A percentile compares a stretch with the other conserved stretches of the same genome.
phyloP scores from a whole-genome alignment of 2,329 filamentous ascomycete species.

The Trichoderma lentiforme region DNA sequence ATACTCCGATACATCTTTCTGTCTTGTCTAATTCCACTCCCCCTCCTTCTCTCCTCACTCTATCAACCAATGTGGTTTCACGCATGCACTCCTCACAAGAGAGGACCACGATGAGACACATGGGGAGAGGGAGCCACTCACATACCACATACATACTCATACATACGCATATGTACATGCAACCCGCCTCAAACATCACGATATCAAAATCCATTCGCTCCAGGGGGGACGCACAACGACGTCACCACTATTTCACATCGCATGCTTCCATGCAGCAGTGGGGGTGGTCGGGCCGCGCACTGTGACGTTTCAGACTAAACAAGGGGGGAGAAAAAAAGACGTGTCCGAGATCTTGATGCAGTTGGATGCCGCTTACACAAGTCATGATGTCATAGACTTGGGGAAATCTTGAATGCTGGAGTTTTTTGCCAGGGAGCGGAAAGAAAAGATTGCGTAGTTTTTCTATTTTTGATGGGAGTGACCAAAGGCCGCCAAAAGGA shows the following conservation, averaged over 20 bases:
- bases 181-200: neutral
- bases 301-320: constrained; percentile 6
- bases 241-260: neutral
- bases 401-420: neutral
- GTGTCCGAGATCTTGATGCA: neutral
- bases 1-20: neutral
- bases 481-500: neutral
- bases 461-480: neutral
- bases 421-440: neutral
- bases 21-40: neutral
- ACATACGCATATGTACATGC: neutral
- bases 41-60: neutral
- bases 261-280: neutral
- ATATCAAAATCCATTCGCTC: neutral
- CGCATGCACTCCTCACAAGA: neutral
- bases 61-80: neutral
- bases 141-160: neutral
- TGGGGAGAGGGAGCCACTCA: neutral
- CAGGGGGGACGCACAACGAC: constrained; percentile 1
- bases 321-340: neutral
- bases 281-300: neutral
- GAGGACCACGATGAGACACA: neutral
- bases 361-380: neutral
- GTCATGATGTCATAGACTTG: neutral
- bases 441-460: neutral